These are phyloP conservation scores for Sporisorium scitamineum DNA, from an alignment of 1,284 basidiomycete species.

Conservation along the genomic window DNA sequence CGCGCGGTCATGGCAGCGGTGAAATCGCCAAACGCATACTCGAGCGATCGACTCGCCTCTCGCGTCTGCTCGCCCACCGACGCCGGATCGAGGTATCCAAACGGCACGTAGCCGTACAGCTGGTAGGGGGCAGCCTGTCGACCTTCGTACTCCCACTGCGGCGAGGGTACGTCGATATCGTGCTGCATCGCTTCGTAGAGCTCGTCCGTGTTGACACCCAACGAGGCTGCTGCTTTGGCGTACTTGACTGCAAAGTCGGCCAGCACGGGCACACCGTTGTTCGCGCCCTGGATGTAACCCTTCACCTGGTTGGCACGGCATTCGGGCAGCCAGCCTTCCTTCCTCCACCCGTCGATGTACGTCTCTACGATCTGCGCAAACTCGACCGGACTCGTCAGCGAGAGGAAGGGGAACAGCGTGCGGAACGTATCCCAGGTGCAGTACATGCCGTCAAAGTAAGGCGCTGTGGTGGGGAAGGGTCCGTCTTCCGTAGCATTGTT, in stretches of 20 bases:
- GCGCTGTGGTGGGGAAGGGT: slow-evolving; percentile 31
- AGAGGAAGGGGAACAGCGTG: slow-evolving; percentile 60
- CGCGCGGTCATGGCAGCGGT: slow-evolving; percentile 52
- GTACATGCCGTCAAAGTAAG: slow-evolving; percentile 61
- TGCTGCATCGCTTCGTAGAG: slow-evolving; percentile 55
- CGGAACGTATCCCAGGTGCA: slow-evolving; percentile 56
- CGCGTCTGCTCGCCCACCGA: slow-evolving; percentile 59
- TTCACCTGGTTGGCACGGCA: slow-evolving; percentile 62
- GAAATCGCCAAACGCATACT: slow-evolving; percentile 73
- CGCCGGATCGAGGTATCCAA: slow-evolving; percentile 50
- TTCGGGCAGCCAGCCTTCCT: slow-evolving; percentile 60
- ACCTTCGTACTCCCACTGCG: slow-evolving; percentile 56
- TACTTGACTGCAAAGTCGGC: slow-evolving; percentile 63
- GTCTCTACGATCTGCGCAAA: slow-evolving; percentile 60
- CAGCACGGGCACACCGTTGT: slow-evolving; percentile 54
- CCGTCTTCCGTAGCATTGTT: slow-evolving; percentile 60
- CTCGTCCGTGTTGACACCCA: slow-evolving; percentile 54
- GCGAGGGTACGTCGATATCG: slow-evolving; percentile 70
- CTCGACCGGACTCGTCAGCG: slow-evolving; percentile 53
- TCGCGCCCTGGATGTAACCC: slow-evolving; percentile 51
- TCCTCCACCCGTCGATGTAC: slow-evolving; percentile 61
- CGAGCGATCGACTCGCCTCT: slow-evolving; percentile 60
- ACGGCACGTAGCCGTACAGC: slow-evolving; percentile 58
- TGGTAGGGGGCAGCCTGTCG: slow-evolving; percentile 52
- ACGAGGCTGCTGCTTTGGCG: slow-evolving; percentile 26